phyloP scores from a whole-genome alignment of 2,329 filamentous ascomycete genomes.

The Magnaporthales sp. region DNA sequence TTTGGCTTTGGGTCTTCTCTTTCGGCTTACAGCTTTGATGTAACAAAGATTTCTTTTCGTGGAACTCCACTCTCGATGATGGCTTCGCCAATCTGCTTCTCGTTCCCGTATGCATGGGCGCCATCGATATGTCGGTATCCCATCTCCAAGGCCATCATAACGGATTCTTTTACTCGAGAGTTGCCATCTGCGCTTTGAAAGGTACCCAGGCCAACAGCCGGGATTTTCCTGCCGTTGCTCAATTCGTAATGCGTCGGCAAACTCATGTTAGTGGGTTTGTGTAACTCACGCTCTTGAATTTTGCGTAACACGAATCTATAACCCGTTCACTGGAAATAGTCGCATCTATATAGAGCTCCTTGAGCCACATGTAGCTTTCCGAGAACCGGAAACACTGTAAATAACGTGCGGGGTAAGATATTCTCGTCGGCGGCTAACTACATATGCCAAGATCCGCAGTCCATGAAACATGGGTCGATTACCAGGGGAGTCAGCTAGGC shows the following conservation, averaged over 20 bases:
- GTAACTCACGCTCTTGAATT: background rate
- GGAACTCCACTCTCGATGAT: slow-evolving; percentile 42
- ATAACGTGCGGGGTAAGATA: background rate
- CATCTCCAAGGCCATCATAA: background rate
- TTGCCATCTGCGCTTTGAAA: background rate
- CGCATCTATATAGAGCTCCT: no score
- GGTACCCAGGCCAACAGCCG: background rate
- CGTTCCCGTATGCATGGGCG: slow-evolving; percentile 57
- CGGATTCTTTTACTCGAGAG: background rate
- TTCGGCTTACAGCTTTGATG: slow-evolving; percentile 15
- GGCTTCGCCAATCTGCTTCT: slow-evolving; percentile 50
- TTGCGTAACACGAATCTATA: background rate
- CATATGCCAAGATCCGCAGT: background rate
- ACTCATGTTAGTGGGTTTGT: background rate
- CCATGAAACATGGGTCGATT: no score
- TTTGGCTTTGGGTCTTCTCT: background rate
- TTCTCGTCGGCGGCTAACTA: background rate
- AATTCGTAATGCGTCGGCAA: background rate
- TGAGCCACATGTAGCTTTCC: background rate
- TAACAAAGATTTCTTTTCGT: slow-evolving; percentile 49
- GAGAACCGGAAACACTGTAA: background rate
- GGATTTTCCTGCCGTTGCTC: background rate
- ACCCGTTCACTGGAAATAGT: no score
- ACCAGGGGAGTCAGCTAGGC: no score
- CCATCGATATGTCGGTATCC: slow-evolving; percentile 51